These are phyloP conservation scores for Populus alba DNA, from an alignment of 345 rosid genomes.

Conservation along the genomic window DNA sequence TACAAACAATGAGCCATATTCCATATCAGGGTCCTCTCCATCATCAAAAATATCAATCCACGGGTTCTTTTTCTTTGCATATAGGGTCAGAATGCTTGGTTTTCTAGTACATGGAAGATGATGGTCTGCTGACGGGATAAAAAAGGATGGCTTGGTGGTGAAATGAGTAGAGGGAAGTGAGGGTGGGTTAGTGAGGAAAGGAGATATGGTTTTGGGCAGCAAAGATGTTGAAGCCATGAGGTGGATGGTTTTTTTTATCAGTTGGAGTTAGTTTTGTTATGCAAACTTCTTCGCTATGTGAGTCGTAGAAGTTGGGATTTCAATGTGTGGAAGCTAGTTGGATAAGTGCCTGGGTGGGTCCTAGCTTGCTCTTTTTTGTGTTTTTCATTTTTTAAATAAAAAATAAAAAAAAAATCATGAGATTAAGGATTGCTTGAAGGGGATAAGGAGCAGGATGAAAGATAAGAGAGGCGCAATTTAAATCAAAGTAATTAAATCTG, in stretches of 20 bases:
- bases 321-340: constrained; percentile 48
- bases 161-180: constrained; percentile 28
- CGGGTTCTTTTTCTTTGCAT: constrained; percentile 63
- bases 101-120: constrained; percentile 18
- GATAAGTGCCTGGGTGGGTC: constrained; percentile 62
- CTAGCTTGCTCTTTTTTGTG: not conserved
- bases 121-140: constrained; percentile 28
- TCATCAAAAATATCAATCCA: constrained; percentile 88
- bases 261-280: not conserved
- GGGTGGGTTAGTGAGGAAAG: constrained; percentile 47
- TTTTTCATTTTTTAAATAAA: too few species aligned
- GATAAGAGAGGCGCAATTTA: too few species aligned
- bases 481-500: too few species aligned
- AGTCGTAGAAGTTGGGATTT: constrained; percentile 18
- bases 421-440: too few species aligned
- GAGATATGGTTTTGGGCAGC: constrained; percentile 48
- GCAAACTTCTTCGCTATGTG: not conserved
- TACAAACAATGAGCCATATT: constrained; percentile 68
- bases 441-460: too few species aligned
- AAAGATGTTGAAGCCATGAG: constrained; percentile 53
- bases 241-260: not conserved
- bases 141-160: constrained; percentile 33
- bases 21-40: constrained; percentile 65
- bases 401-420: too few species aligned
- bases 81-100: constrained; percentile 20